phyloP scores from a whole-genome alignment of 305 asterid species.

The Fraxinus sp. region DNA sequence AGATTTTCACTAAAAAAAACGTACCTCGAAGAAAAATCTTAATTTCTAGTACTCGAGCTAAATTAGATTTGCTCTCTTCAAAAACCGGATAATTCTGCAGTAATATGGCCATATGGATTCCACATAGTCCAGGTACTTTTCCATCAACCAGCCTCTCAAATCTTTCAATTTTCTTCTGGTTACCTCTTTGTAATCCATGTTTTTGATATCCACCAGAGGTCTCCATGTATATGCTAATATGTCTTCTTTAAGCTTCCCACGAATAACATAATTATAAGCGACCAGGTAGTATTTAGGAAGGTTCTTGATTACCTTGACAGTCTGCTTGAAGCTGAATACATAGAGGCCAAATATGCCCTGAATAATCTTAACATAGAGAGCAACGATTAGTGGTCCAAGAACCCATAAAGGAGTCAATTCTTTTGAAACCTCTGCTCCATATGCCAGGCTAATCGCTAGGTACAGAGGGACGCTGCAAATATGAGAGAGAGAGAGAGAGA shows the following conservation, averaged over 20 bases:
- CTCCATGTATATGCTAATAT: constrained; percentile 42
- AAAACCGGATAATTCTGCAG: constrained; percentile 74
- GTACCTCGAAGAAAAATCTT: constrained; percentile 9
- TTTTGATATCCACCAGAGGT: constrained; percentile 51
- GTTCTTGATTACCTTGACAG: constrained; percentile 54
- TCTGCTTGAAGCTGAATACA: constrained; percentile 65
- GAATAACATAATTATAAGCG: constrained; percentile 38
- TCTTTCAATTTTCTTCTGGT: constrained; percentile 41
- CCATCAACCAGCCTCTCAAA: constrained; percentile 46
- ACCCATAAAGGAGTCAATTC: constrained; percentile 87
- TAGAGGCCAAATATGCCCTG: constrained; percentile 56
- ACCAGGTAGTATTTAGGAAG: constrained; percentile 49
- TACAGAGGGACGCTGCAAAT: constrained; percentile 70
- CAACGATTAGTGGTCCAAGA: constrained; percentile 65
- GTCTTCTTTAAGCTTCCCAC: constrained; percentile 62
- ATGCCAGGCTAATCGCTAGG: constrained; percentile 51
- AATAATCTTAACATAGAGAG: constrained; percentile 61
- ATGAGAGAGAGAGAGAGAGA: constrained; percentile 3
- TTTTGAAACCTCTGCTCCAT: constrained; percentile 70
- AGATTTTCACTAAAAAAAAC: constrained; percentile 25
- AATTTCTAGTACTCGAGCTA: constrained; percentile 29
- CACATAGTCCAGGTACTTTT: constrained; percentile 63
- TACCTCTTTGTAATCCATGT: constrained; percentile 43
- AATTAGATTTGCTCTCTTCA: constrained; percentile 80
- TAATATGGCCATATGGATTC: constrained; percentile 89